Evolutionary conservation across 352 stramenopile species (phyloP), one percentile per base, ranked within the genome.

Genomic region (Globisporangium cylindrosporum): DNA sequence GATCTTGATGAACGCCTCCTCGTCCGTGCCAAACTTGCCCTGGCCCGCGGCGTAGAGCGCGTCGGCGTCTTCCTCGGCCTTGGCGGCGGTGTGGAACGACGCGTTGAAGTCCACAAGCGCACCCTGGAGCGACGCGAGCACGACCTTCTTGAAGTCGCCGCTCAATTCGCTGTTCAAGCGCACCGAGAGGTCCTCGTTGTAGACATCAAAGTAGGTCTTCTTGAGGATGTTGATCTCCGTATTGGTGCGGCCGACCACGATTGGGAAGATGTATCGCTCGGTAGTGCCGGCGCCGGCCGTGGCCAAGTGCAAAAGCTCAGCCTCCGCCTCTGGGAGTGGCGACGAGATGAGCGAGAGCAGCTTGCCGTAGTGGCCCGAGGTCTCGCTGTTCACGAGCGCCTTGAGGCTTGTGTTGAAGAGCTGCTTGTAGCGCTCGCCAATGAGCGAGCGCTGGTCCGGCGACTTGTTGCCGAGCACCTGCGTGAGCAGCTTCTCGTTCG

Each of bases 191-290:
- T 94, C 86, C 49, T 88, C 73, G 59, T 72, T 69, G 74, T 81
- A 78, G 54, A 88, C 58, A 38, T 90, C 79, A 62, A 83, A 92
- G 74, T 81, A 94, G 0, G 86, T 88, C 73, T 91, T 90, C 74
- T 92, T 92, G 58, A 94, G 78, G 67, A 94, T 91, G 67, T 74
- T 74, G 56, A 94, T 80, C 68, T 94, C 86, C 10, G 71, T 72
- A 67, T 91, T 90, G 2, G 86, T 91, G 66, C 86, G 80, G 32
- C 83, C 83, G 41, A 90, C 81, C 34, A 90, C 66, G 15, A 86
- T 73, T 18, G 82, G 86, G 73, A 84, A 92, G 66, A 92, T 86
- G 55, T 87, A 74, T 58, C 87, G 85, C 66, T 94, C 86, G 18
- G 73, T 77, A n/a, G 86, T 94, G 69, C 86, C 86, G 0, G 72